Evolutionary conservation across 2,329 filamentous ascomycete genomes (phyloP).

Genomic region (Exutisphaerella laricina): DNA sequence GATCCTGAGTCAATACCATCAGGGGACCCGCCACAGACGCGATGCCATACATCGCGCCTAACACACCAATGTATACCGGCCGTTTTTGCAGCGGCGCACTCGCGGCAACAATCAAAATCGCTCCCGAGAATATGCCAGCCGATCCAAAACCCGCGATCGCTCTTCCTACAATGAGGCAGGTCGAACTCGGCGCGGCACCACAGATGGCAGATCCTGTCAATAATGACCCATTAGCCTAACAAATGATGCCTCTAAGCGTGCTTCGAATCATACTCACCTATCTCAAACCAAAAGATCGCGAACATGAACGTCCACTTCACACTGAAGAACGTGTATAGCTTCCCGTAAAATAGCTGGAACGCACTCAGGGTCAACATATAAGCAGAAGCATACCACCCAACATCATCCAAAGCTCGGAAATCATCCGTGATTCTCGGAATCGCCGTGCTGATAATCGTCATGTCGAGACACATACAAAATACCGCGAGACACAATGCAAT

Average conservation of each 20-base stretch:
- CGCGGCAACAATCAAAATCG: conserved; percentile 47
- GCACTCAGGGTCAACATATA: conserved; percentile 12
- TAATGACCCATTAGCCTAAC: not conserved
- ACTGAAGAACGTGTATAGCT: conserved; percentile 56
- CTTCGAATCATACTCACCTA: conserved; percentile 24
- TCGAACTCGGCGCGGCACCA: conserved; percentile 43
- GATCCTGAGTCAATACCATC: no score
- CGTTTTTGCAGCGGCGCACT: conserved; percentile 40
- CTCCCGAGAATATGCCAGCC: conserved; percentile 50
- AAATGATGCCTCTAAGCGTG: no score
- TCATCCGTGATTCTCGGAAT: conserved; percentile 36
- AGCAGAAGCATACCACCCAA: conserved; percentile 33
- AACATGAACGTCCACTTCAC: conserved; percentile 49
- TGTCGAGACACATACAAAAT: conserved; percentile 7
- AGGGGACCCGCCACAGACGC: conserved; percentile 39
- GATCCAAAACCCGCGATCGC: conserved; percentile 51
- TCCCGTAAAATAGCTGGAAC: conserved; percentile 44
- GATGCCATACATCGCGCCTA: conserved; percentile 38
- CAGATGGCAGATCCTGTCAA: conserved; percentile 49
- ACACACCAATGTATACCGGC: conserved; percentile 37
- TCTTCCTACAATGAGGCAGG: conserved; percentile 52
- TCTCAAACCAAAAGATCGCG: conserved; percentile 42
- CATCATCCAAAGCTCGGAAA: conserved; percentile 33
- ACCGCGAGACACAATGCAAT: conserved; percentile 4
- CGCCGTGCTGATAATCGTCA: conserved; percentile 27